Percentiles rank a stretch among this genome's conserved stretches.
These are phyloP conservation scores for Clonostachys solani DNA, from an alignment of 2,329 filamentous ascomycete genomes.

Conservation along the genomic window DNA sequence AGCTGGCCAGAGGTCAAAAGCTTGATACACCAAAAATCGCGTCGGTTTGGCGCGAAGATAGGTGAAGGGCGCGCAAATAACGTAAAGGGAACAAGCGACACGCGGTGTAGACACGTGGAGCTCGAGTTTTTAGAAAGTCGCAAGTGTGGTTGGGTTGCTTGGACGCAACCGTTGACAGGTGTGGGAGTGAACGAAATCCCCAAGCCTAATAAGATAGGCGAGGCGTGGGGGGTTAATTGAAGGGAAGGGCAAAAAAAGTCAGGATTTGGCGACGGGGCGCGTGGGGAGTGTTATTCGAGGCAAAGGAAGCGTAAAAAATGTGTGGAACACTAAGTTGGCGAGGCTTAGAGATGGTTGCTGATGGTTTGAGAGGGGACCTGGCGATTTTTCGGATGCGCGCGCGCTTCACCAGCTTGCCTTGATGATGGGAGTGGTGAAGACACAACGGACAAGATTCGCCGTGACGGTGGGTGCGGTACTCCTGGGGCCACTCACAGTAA, in stretches of 20 bases:
- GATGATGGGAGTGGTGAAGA: conserved; percentile 50
- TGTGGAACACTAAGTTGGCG: conserved; percentile 49
- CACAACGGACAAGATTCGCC: conserved; percentile 44
- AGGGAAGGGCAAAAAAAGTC: conserved; percentile 32
- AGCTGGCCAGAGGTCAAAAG: background rate
- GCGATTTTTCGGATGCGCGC: conserved; percentile 60
- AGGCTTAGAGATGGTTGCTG: conserved; percentile 51
- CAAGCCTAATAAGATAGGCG: background rate
- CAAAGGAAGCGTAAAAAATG: conserved; percentile 44
- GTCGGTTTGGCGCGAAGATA: background rate
- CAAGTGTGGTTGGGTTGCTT: no score
- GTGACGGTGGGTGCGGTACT: conserved; percentile 40
- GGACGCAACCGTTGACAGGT: no score
- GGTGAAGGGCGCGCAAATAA: no score
- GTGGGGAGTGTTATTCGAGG: conserved; percentile 33
- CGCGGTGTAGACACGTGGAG: no score
- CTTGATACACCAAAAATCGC: background rate
- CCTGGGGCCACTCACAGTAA: conserved; percentile 29
- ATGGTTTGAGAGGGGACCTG: conserved; percentile 56
- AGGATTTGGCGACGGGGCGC: conserved; percentile 31
- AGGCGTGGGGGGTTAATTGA: background rate
- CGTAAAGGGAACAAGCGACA: background rate
- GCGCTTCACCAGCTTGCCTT: conserved; percentile 31
- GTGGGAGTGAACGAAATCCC: no score
- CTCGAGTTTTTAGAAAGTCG: no score